Conservation (phyloP, 2,329 filamentous ascomycete species). For the Ceratocystiopsis brevicomis region DNA sequence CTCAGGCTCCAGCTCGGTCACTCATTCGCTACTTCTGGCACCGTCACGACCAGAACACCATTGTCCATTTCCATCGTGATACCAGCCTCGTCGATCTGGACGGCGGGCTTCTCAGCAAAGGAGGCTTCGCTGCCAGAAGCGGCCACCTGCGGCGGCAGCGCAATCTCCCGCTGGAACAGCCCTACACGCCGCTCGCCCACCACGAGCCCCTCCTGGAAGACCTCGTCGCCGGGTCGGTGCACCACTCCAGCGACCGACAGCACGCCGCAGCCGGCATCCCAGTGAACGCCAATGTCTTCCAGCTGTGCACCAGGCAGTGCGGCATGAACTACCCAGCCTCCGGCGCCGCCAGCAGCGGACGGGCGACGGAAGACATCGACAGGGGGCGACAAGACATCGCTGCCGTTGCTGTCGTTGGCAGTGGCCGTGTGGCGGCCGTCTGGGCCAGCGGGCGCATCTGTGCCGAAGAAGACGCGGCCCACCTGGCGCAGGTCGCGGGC, state of each 20-base stretch:
- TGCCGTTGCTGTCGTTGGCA: constrained; percentile 9
- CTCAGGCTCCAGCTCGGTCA: constrained; percentile 46
- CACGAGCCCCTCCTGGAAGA: constrained; percentile 43
- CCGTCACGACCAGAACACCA: constrained; percentile 55
- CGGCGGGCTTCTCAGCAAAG: no score
- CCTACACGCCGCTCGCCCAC: constrained; percentile 53
- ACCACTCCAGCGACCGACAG: constrained; percentile 55
- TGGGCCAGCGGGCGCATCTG: constrained; percentile 1
- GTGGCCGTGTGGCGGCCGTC: not conserved
- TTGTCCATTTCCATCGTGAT: constrained; percentile 66
- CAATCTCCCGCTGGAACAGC: constrained; percentile 52
- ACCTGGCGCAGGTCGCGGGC: constrained; percentile 20
- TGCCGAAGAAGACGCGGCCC: constrained; percentile 9
- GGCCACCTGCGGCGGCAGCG: constrained; percentile 26
- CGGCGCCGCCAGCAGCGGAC: constrained; percentile 13
- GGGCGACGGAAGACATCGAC: constrained; percentile 44
- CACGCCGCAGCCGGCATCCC: constrained; percentile 47
- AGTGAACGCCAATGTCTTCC: constrained; percentile 50
- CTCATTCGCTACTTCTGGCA: constrained; percentile 51
- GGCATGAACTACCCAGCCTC: constrained; percentile 47
- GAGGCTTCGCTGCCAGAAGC: no score
- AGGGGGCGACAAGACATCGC: constrained; percentile 38
- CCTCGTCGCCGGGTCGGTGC: constrained; percentile 52
- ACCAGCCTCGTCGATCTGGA: constrained; percentile 37
- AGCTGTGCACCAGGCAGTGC: constrained; percentile 65